These are phyloP conservation scores for Chlamydomonas urium DNA, from an alignment of 139 green algal species.

Conservation along the genomic window DNA sequence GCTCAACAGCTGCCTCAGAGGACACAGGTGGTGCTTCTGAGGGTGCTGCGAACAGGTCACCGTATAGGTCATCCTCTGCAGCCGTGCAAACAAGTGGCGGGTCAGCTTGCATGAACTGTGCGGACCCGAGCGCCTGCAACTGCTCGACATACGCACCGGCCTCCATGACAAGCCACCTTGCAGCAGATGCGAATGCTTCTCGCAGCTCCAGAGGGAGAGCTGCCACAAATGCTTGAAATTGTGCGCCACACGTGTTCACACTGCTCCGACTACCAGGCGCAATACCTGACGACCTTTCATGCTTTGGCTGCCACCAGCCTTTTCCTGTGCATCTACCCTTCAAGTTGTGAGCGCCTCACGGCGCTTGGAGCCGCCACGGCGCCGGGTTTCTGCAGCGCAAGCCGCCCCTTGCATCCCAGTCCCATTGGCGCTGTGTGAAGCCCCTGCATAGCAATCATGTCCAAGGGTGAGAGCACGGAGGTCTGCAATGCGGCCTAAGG, in stretches of 20 bases:
- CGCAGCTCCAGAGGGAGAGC: neutral
- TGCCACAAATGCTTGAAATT: neutral
- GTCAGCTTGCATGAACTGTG: neutral
- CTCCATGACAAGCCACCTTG: neutral
- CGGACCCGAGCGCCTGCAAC: neutral
- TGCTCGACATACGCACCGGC: no score
- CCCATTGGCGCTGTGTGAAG: no score
- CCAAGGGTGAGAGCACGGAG: neutral
- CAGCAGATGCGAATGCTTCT: neutral
- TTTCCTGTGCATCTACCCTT: no score
- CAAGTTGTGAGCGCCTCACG: no score
- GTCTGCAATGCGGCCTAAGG: neutral
- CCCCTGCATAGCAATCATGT: neutral
- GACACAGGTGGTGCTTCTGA: neutral
- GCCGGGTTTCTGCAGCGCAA: no score
- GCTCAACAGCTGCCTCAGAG: no score
- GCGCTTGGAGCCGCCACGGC: no score
- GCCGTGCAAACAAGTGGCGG: neutral
- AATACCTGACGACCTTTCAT: no score
- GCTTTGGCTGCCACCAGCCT: no score
- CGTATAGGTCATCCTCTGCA: constrained; percentile 18
- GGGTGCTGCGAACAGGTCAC: neutral
- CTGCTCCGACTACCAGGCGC: no score
- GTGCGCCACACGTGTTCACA: no score
- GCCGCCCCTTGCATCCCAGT: no score